A percentile compares a stretch with the other conserved stretches of the same genome.
These are phyloP conservation scores for Globisporangium carolinianum DNA, from an alignment of 352 stramenopile species.

Conservation along the genomic window DNA sequence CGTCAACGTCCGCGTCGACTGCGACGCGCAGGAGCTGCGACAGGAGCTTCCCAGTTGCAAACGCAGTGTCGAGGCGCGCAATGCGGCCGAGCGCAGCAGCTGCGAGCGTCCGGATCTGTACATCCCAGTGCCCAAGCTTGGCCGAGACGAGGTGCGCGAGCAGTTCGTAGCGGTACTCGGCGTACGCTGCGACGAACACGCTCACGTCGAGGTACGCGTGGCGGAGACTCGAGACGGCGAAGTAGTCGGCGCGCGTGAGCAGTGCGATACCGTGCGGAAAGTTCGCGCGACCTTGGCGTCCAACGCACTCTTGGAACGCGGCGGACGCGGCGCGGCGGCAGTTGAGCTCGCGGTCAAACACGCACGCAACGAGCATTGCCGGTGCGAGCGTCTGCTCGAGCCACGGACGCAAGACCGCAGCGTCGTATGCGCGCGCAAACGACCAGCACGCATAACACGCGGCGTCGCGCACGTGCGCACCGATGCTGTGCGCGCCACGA, in stretches of 20 bases:
- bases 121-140: constrained; percentile 96
- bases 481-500: constrained; percentile 92
- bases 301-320: constrained; percentile 96
- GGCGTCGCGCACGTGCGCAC: constrained; percentile 96
- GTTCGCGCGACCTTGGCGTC: constrained; percentile 85
- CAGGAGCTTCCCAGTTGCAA: constrained; percentile 70
- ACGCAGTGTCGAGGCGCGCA: constrained; percentile 66
- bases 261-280: constrained; percentile 97
- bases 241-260: constrained; percentile 96
- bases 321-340: constrained; percentile 96
- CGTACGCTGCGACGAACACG: constrained; percentile 88
- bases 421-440: constrained; percentile 93
- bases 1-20: constrained; percentile 82
- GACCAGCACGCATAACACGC: constrained; percentile 98
- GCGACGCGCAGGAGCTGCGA: constrained; percentile 76
- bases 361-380: constrained; percentile 91
- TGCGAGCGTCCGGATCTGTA: constrained; percentile 85
- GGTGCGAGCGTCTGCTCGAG: constrained; percentile 83
- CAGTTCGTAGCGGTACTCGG: constrained; percentile 77
- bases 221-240: constrained; percentile 89
- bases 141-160: constrained; percentile 73
- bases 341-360: constrained; percentile 99
- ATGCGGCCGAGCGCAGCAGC: constrained; percentile 85
- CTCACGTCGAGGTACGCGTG: constrained; percentile 93
- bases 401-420: constrained; percentile 86